Evolutionary conservation across 306 rosid species (phyloP).

Genomic region (Cucumis hystrix): DNA sequence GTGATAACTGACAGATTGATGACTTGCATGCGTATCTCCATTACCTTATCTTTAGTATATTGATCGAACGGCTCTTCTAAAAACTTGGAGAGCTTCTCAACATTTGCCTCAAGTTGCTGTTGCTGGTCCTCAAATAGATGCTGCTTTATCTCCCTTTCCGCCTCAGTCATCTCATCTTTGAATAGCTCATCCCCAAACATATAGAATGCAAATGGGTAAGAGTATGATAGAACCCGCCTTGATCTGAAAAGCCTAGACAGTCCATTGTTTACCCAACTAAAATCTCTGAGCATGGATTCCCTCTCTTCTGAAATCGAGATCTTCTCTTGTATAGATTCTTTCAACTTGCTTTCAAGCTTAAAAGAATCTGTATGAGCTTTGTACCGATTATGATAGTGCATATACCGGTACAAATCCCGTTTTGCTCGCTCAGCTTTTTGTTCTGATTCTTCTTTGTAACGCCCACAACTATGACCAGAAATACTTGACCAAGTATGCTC

Average conservation of each 20-base stretch:
- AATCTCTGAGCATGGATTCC: slow-evolving; percentile 52
- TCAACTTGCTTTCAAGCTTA: slow-evolving; percentile 72
- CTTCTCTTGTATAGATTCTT: slow-evolving; percentile 49
- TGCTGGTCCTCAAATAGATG: slow-evolving; percentile 97
- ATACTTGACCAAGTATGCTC: slow-evolving; percentile 82
- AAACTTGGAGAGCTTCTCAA: slow-evolving; percentile 73
- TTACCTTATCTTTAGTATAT: slow-evolving; percentile 42
- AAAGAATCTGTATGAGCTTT: slow-evolving; percentile 98
- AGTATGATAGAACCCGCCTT: slow-evolving; percentile 88
- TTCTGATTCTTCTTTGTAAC: slow-evolving; percentile 52
- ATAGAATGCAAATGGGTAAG: slow-evolving; percentile 94
- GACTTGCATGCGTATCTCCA: slow-evolving; percentile 65
- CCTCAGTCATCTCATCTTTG: slow-evolving; percentile 57
- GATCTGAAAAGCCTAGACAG: slow-evolving; percentile 79
- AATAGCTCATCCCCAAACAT: slow-evolving; percentile 96
- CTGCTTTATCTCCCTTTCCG: slow-evolving; percentile 63
- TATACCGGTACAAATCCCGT: slow-evolving; percentile 67
- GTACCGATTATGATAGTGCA: slow-evolving; percentile 86
- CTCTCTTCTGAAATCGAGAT: slow-evolving; percentile 52
- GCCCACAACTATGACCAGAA: slow-evolving; percentile 93
- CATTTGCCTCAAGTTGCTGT: slow-evolving; percentile 89
- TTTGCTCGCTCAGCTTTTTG: slow-evolving; percentile 72
- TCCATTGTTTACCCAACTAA: slow-evolving; percentile 78
- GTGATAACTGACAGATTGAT: slow-evolving; percentile 47
- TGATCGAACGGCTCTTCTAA: slow-evolving; percentile 70